Conservation (phyloP, 108 stramenopile species). For the Bacterosira constricta region DNA sequence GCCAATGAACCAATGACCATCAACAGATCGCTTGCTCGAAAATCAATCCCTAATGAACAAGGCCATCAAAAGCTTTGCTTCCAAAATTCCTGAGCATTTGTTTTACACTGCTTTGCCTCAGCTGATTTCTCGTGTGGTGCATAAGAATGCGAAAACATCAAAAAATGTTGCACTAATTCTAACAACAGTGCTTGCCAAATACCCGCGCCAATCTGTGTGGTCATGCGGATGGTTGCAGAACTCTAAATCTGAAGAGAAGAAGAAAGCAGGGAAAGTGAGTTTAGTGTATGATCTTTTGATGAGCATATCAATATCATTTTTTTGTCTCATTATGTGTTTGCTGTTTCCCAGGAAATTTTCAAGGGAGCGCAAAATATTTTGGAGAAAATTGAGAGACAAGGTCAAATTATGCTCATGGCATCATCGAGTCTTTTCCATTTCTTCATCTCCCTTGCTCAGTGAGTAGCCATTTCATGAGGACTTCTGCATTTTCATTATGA, state of each 20-base stretch:
- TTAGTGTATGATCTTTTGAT: background rate
- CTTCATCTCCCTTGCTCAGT: slow-evolving; percentile 68
- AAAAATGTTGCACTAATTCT: slow-evolving; percentile 68
- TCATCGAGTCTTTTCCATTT: slow-evolving; percentile 66
- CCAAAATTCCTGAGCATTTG: slow-evolving; percentile 60
- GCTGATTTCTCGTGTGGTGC: slow-evolving; percentile 73
- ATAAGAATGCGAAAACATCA: slow-evolving; percentile 63
- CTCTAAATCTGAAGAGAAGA: slow-evolving; percentile 58
- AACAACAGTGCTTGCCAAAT: slow-evolving; percentile 67
- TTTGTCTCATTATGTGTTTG: background rate
- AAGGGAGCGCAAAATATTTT: slow-evolving; percentile 59
- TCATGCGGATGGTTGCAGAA: slow-evolving; percentile 81
- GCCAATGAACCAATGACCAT: too few relatives aligned
- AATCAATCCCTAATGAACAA: slow-evolving; percentile 69
- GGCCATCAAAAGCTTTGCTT: slow-evolving; percentile 53
- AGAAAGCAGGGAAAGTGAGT: slow-evolving; percentile 59
- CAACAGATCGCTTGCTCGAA: slow-evolving; percentile 19
- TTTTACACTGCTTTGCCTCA: slow-evolving; percentile 91
- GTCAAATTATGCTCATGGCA: slow-evolving; percentile 50
- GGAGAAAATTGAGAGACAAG: slow-evolving; percentile 46
- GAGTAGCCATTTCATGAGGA: too few relatives aligned
- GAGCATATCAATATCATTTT: background rate
- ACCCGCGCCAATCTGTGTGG: slow-evolving; percentile 89
- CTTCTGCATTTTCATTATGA: too few relatives aligned
- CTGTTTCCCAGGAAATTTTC: slow-evolving; percentile 64